phyloP scores from a whole-genome alignment of 1,284 basidiomycete species.

The Cutaneotrichosporon cutaneum region DNA sequence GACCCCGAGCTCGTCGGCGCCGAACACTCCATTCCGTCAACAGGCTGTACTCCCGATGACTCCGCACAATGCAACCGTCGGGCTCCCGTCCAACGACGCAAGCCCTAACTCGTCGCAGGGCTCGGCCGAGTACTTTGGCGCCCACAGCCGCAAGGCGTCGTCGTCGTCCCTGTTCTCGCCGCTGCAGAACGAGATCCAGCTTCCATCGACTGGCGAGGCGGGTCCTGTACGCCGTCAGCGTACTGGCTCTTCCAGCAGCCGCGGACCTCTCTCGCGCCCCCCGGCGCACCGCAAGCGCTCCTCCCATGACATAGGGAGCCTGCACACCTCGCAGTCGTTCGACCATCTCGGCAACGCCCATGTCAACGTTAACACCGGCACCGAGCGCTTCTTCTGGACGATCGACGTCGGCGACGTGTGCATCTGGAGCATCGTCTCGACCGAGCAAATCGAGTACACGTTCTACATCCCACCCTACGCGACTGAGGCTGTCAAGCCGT shows the following conservation, averaged over 20 bases:
- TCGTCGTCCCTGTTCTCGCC: conserved; percentile 42
- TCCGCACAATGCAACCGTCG: conserved; percentile 36
- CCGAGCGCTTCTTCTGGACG: conserved; percentile 36
- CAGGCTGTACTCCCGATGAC: conserved; percentile 51
- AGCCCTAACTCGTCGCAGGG: conserved; percentile 41
- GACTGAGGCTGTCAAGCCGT: conserved; percentile 60
- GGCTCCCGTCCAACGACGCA: conserved; percentile 43
- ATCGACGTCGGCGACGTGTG: conserved; percentile 43
- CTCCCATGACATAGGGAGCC: conserved; percentile 28
- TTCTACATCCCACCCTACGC: conserved; percentile 79
- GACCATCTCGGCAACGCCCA: conserved; percentile 26
- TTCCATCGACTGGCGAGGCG: conserved; percentile 40
- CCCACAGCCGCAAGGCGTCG: conserved; percentile 43
- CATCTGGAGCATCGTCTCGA: conserved; percentile 51
- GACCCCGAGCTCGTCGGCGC: conserved; percentile 33
- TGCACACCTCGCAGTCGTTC: conserved; percentile 16
- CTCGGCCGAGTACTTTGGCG: conserved; percentile 44
- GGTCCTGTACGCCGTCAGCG: conserved; percentile 44
- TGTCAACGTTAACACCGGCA: neutral
- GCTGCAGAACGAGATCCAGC: conserved; percentile 27
- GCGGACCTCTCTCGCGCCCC: conserved; percentile 34
- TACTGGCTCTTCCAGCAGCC: conserved; percentile 36
- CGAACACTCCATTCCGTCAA: conserved; percentile 43
- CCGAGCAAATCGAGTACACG: conserved; percentile 62
- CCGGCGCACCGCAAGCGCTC: conserved; percentile 36